Evolutionary conservation across 768 basidiomycete species (phyloP), one percentile per base, ranked within the genome.

Genomic region (Tulasnella calospora): DNA sequence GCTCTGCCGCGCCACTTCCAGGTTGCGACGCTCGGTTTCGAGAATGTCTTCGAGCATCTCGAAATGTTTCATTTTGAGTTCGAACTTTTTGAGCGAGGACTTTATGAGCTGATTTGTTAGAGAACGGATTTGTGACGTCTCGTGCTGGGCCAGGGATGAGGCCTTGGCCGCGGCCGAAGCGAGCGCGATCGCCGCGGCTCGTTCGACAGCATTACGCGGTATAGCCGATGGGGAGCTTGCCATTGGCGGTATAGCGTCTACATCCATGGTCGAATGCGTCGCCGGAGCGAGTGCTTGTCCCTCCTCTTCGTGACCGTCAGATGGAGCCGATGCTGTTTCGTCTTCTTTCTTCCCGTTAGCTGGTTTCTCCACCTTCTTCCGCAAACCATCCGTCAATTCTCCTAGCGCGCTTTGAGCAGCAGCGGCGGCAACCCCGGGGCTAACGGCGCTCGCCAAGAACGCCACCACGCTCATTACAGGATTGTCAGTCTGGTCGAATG

Each of bases 381-480:
- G 78, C 57, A 88, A 86, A 13, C 88, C 90, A 80, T 91, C 90
- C 12, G 91, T 92, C 27, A 97, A 87, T 78, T 93, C 92, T 69
- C 93, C 93, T 79, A 97, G 85, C 0, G 95, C 96, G 0, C 91
- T 91, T 83, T 95, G 95, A 8, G 98, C 98, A 0, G 96, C 97
- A 79, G 95, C 95, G 0, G 95, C 93, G 4, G 96, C 97, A 5
- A 98, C 92, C 0, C 92, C 91, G 0, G 95, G 95, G 13, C 90
- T 91, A 9, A 99, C 92, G 13, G 96, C 95, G 8, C 94, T 93
- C 10, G 98, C 95, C 33, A 99, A 87, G 86, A 98, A 99, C 1
- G 98, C 95, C 27, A 99, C 96, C 33, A 99, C 98, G 83, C 94
- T 95, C 95, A 99, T 95, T 23, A 99, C 95, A 0, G 98, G 98